Conservation (phyloP, 176 grass and related monocot species). For the Lolium perenne region DNA sequence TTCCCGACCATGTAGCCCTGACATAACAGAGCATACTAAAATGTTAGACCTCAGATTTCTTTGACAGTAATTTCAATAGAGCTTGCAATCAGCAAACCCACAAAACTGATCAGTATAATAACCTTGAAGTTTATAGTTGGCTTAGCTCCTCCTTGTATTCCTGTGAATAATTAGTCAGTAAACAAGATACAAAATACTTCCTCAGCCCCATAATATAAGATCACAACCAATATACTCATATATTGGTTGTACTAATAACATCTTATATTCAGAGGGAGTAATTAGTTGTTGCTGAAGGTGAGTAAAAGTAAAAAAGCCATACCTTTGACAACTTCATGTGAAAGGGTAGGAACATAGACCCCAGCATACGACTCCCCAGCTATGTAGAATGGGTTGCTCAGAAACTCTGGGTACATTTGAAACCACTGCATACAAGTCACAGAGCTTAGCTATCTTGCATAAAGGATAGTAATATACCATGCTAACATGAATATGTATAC, state of each 20-base stretch:
- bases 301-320: not conserved
- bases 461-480: conserved; percentile 6
- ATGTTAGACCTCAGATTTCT: conserved; percentile 10
- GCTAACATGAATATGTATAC: conserved; percentile 38
- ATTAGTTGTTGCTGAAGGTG: not conserved
- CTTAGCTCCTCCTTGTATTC: conserved; percentile 62
- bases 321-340: conserved; percentile 90
- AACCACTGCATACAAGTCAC: conserved; percentile 71
- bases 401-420: conserved; percentile 83
- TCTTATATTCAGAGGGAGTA: not conserved
- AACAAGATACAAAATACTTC: not conserved
- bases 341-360: conserved; percentile 95
- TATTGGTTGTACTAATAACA: too few species aligned
- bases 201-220: too few species aligned
- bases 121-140: conserved; percentile 93
- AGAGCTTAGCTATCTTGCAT: not conserved
- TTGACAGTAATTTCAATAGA: not conserved
- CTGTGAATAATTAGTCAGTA: conserved; percentile 47
- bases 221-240: too few species aligned
- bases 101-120: conserved; percentile 19
- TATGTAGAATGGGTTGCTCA: conserved; percentile 82
- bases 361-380: conserved; percentile 93
- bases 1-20: conserved; percentile 99
- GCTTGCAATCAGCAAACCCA: not conserved
- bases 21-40: not conserved